Base-by-base conservation (phyloP, 163 green algal species). In the Scenedesmus sp. region DNA sequence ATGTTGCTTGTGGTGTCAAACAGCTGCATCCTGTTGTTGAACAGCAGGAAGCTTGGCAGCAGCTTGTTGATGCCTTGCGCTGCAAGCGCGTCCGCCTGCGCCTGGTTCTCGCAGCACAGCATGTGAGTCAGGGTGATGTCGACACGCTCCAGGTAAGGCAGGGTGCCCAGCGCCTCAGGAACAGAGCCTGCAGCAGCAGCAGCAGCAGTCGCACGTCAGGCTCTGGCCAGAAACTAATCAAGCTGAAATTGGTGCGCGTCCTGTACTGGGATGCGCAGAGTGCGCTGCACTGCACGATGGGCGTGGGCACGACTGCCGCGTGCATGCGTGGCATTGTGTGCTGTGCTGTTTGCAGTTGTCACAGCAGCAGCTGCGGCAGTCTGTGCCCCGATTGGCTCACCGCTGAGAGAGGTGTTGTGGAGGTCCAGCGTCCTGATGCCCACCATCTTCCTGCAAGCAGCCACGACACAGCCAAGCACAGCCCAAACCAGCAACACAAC, bases 71-170 rank as follows among this genome's bases (percentile, higher is more conserved):
- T 30, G 30, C 33, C 15, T 30, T 65, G 72, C 68, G 20, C 56
- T 7, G 68, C 73, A 42, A 43, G 78, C 78, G 42, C 78, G 53
- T 87, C 16, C 3, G 85, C 83, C 0, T 68, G 42, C n/a, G 49
- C 68, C 30, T 91, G 49, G 40, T 43, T 85, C 26, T 83, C 81
- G 43, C 93, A 95, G 85, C 93, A 95, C 43, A 89, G 90, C 87
- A 95, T 91, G 33, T 26, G 43, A 16, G 90, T 95, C 18, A 76
- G 24, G 0, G 42, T 91, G 49, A 95, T 65, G 53, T 93, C 87
- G 3, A 95, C 92, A 30, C 61, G 18, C 33, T 72, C 46, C 10
- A 81, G 83, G 82, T 79, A 87, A 30, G 88, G 80, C 80, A 92
- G 81, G 4, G 56, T 53, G 12, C n/a, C 37, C 43, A 93, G 53